Percentiles rank a stretch among this genome's conserved stretches.
phyloP scores from a whole-genome alignment of 2,329 filamentous ascomycete species.

The Fusarium buharicum region DNA sequence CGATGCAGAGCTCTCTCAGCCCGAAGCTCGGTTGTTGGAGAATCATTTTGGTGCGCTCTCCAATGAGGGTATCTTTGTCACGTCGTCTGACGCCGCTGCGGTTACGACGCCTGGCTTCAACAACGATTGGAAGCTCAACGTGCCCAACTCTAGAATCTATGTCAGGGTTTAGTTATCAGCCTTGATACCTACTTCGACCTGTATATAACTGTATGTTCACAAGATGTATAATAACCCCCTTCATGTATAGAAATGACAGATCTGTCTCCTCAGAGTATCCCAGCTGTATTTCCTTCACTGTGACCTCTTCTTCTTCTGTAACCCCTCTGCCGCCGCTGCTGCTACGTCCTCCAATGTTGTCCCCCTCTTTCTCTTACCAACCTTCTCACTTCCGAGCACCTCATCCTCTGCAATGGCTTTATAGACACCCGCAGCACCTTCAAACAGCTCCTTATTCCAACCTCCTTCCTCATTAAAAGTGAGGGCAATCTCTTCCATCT shows the following conservation, averaged over 20 bases:
- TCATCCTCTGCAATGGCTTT: constrained; percentile 69
- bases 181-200: not conserved
- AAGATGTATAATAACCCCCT: constrained; percentile 16
- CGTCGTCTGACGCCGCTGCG: constrained; percentile 36
- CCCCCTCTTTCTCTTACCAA: constrained; percentile 65
- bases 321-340: constrained; percentile 57
- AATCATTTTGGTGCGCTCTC: constrained; percentile 72
- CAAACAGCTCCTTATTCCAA: constrained; percentile 66
- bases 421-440: constrained; percentile 70
- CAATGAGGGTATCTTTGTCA: constrained; percentile 67
- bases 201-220: constrained; percentile 15
- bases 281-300: not conserved
- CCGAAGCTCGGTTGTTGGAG: constrained; percentile 43
- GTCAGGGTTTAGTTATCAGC: constrained; percentile 10
- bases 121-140: constrained; percentile 50
- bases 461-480: constrained; percentile 74
- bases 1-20: constrained; percentile 1
- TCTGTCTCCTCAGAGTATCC: not conserved
- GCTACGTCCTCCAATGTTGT: constrained; percentile 68
- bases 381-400: constrained; percentile 68
- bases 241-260: constrained; percentile 7
- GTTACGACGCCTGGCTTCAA: constrained; percentile 45
- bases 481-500: constrained; percentile 80
- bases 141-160: constrained; percentile 50
- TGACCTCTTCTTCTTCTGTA: constrained; percentile 56